A percentile compares a stretch with the other conserved stretches of the same genome.
Evolutionary conservation across 192 early-diverging fungal species (phyloP).

Genomic region (Coemansia nantahalensis): DNA sequence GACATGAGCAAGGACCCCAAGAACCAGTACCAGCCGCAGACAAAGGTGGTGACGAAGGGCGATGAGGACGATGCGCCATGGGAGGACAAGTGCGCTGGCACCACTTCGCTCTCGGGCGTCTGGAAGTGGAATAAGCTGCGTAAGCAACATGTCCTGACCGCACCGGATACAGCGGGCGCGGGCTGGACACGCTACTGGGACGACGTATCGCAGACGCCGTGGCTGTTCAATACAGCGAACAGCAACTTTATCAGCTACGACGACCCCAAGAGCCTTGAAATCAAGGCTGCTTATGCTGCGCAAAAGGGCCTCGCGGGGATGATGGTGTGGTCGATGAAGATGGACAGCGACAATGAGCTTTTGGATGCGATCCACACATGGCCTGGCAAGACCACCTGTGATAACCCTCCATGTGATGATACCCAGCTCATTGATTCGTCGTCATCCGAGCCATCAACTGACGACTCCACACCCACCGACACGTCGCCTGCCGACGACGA

Average conservation of each 20-base stretch:
- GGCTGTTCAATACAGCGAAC: slow-evolving; percentile 66
- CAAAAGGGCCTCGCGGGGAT: slow-evolving; percentile 60
- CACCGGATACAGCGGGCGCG: slow-evolving; percentile 50
- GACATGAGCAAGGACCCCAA: slow-evolving; percentile 56
- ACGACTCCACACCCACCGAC: too few relatives aligned
- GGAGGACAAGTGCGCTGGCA: slow-evolving; percentile 52
- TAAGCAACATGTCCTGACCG: slow-evolving; percentile 52
- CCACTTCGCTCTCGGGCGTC: slow-evolving; percentile 53
- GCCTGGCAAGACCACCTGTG: too few relatives aligned
- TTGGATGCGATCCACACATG: slow-evolving; percentile 12
- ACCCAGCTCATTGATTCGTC: too few relatives aligned
- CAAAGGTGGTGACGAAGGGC: slow-evolving; percentile 43
- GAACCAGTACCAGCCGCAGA: slow-evolving; percentile 49
- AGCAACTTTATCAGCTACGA: slow-evolving; percentile 73
- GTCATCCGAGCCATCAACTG: too few relatives aligned
- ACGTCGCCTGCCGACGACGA: too few relatives aligned
- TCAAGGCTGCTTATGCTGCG: slow-evolving; percentile 60
- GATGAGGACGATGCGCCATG: slow-evolving; percentile 57
- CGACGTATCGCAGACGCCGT: slow-evolving; percentile 59
- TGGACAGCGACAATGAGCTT: slow-evolving; percentile 58
- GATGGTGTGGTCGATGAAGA: slow-evolving; percentile 58
- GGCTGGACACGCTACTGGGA: slow-evolving; percentile 70
- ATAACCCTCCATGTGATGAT: too few relatives aligned
- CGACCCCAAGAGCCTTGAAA: slow-evolving; percentile 57
- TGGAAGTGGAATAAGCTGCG: slow-evolving; percentile 69